These are phyloP conservation scores for Conringia planisiliqua DNA, from an alignment of 345 rosid species.

Conservation along the genomic window DNA sequence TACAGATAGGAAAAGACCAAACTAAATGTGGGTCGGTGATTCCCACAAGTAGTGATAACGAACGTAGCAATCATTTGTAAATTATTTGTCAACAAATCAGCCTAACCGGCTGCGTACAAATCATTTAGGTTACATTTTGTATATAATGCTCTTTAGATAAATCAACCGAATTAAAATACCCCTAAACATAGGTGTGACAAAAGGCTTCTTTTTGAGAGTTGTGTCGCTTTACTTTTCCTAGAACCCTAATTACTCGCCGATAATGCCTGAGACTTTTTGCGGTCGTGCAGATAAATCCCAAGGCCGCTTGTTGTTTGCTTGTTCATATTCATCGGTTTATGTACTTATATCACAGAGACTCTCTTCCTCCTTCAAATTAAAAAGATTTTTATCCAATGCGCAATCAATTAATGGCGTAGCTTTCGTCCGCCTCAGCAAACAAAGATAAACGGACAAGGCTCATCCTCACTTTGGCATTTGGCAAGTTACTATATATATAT, in stretches of 20 bases:
- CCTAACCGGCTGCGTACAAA: neutral
- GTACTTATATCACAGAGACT: neutral
- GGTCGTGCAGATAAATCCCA: neutral
- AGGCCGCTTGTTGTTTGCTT: neutral
- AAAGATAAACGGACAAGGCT: neutral
- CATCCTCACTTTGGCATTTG: neutral
- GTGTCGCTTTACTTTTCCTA: neutral
- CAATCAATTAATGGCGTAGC: neutral
- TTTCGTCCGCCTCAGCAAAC: neutral
- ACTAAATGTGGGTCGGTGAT: slow-evolving; percentile 5
- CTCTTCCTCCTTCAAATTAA: neutral
- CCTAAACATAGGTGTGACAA: neutral
- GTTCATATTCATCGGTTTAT: neutral
- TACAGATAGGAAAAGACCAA: neutral
- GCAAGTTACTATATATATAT: neutral
- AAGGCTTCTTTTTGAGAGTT: neutral
- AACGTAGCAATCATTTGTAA: neutral
- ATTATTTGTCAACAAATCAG: neutral
- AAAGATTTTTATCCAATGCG: neutral
- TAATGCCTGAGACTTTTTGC: neutral
- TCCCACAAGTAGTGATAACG: neutral
- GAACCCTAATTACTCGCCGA: neutral
- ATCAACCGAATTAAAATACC: neutral
- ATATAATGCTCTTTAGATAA: neutral
- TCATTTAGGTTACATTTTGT: neutral